phyloP scores from a whole-genome alignment of 2,329 filamentous ascomycete species.

The Monosporascus sp. region DNA sequence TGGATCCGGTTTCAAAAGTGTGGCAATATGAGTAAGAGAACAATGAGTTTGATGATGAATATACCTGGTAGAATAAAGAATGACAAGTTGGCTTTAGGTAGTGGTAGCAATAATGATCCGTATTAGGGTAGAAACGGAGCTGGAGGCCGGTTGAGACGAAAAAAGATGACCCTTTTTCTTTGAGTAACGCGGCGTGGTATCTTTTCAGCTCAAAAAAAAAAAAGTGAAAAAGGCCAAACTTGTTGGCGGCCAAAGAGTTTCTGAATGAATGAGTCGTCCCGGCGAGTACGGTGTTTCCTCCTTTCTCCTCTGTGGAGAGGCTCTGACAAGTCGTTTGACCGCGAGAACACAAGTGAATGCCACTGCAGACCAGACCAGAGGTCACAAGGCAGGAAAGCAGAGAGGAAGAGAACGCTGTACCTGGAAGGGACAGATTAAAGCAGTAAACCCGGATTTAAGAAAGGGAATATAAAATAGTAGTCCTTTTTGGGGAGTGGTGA shows the following conservation, averaged over 20 bases:
- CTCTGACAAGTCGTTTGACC: conserved; percentile 16
- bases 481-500: conserved; percentile 8
- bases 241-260: conserved; percentile 10
- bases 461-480: conserved; percentile 11
- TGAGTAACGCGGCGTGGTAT: conserved; percentile 10
- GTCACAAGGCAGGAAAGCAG: conserved; percentile 10
- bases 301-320: conserved; percentile 3
- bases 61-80: conserved; percentile 9
- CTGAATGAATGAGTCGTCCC: not conserved
- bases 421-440: conserved; percentile 3
- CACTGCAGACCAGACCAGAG: conserved; percentile 32
- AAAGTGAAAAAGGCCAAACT: not conserved
- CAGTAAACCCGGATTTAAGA: conserved; percentile 5
- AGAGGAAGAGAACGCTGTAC: conserved; percentile 9
- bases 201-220: not conserved
- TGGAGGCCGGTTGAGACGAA: not conserved
- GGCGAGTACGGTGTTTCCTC: conserved; percentile 10
- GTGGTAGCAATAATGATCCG: too few species aligned
- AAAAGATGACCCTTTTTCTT: conserved; percentile 1
- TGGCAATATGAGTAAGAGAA: conserved; percentile 22
- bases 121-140: conserved; percentile 5
- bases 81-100: conserved; percentile 1
- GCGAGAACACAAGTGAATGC: conserved; percentile 49
- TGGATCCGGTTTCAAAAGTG: conserved; percentile 21
- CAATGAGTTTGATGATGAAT: conserved; percentile 3